Conservation (phyloP, 345 rosid genomes). For the Mangifera indica region DNA sequence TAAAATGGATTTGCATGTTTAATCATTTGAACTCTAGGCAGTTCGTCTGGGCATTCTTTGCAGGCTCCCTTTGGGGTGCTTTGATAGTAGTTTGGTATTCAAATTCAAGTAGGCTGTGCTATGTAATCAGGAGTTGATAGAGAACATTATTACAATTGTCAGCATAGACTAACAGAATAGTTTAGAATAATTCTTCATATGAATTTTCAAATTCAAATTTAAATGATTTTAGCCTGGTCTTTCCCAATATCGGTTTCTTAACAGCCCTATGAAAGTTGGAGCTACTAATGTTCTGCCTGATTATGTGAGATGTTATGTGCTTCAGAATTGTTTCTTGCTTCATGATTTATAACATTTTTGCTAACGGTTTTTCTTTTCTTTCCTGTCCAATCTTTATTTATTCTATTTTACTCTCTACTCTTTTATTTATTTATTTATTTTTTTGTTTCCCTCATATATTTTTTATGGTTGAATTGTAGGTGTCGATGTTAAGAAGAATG, state of each 20-base stretch:
- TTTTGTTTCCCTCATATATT: slow-evolving; percentile 9
- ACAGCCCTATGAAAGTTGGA: not conserved
- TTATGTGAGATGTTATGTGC: not conserved
- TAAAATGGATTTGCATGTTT: not conserved
- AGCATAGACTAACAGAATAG: not conserved
- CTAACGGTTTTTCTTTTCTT: not conserved
- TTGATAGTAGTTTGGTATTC: no score
- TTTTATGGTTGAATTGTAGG: slow-evolving; percentile 38
- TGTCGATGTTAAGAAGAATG: slow-evolving; percentile 91
- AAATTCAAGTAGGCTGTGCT: no score
- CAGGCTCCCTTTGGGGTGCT: not conserved
- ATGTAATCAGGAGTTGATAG: not conserved
- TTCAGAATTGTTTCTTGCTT: not conserved
- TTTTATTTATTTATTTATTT: not conserved
- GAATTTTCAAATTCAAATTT: not conserved
- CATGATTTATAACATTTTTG: not conserved
- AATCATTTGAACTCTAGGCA: not conserved
- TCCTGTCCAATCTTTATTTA: not conserved
- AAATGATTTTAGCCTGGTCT: not conserved
- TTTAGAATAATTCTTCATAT: not conserved
- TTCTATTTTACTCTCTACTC: not conserved
- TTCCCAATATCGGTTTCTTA: not conserved
- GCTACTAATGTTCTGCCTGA: not conserved
- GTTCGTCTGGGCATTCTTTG: not conserved
- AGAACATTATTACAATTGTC: not conserved